Percentiles rank a stretch among this genome's conserved stretches.
Conservation (phyloP, 176 grass and related monocot genomes). For the Raddia distichophylla region DNA sequence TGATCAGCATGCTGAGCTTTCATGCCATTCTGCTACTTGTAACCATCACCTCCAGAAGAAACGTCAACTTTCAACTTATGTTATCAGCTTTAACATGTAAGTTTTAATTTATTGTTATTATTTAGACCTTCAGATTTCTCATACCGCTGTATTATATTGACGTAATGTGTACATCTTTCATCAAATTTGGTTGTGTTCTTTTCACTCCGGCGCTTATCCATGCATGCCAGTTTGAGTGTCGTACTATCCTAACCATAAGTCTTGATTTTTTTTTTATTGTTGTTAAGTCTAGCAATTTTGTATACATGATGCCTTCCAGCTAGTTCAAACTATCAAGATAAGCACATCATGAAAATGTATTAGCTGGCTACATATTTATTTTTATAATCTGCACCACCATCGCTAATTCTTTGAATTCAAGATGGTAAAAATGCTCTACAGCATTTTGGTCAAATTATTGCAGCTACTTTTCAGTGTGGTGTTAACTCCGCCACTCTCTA, state of each 20-base stretch:
- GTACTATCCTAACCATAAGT: background rate
- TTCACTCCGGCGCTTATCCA: background rate
- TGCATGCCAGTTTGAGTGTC: background rate
- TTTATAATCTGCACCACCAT: background rate
- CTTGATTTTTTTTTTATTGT: background rate
- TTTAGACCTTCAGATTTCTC: background rate
- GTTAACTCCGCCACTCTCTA: background rate
- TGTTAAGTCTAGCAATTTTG: background rate
- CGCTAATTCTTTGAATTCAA: background rate
- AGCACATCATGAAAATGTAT: background rate
- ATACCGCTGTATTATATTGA: background rate
- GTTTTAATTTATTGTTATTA: background rate
- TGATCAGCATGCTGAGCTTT: conserved; percentile 67
- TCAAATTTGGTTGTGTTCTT: background rate
- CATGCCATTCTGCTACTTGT: conserved; percentile 70
- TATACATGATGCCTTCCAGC: background rate
- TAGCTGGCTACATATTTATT: background rate
- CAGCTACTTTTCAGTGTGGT: background rate
- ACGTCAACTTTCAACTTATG: conserved; percentile 83
- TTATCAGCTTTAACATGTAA: conserved; percentile 76
- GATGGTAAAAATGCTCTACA: background rate
- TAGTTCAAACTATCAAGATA: background rate
- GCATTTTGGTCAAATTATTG: background rate
- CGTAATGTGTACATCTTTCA: background rate
- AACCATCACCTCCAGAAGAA: conserved; percentile 83